Conservation (phyloP, 192 early-diverging fungal species). For the Coemansia sp. region DNA sequence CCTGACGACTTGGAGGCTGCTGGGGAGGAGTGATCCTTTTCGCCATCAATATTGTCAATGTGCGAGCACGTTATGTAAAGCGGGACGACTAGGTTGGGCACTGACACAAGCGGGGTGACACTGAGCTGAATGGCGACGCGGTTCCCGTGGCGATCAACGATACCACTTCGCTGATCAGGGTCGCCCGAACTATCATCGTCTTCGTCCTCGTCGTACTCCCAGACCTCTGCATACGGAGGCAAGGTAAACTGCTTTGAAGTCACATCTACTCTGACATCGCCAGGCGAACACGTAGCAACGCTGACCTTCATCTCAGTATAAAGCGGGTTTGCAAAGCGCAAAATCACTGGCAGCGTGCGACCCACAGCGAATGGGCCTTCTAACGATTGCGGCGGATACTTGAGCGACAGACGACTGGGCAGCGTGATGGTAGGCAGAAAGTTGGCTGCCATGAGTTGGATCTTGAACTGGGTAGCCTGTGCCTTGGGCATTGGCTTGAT, state of each 20-base stretch:
- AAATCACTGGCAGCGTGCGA: constrained; percentile 53
- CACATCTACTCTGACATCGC: constrained; percentile 58
- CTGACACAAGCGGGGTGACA: constrained; percentile 24
- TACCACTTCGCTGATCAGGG: constrained; percentile 19
- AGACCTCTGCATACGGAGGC: constrained; percentile 74
- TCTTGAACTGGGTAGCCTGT: constrained; percentile 83
- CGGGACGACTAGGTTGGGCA: constrained; percentile 32
- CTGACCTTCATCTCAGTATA: constrained; percentile 70
- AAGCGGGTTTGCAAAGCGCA: constrained; percentile 82
- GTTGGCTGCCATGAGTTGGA: constrained; percentile 83
- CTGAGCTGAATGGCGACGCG: constrained; percentile 45
- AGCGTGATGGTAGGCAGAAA: constrained; percentile 77
- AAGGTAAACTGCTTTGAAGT: constrained; percentile 68
- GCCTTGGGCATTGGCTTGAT: constrained; percentile 93
- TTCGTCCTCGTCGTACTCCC: constrained; percentile 76
- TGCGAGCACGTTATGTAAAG: constrained; percentile 46
- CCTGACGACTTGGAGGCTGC: constrained; percentile 5
- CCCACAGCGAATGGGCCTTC: constrained; percentile 40
- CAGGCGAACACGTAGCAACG: constrained; percentile 50
- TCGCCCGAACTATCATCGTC: constrained; percentile 31
- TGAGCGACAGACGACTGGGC: constrained; percentile 19
- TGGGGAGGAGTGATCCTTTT: constrained; percentile 13
- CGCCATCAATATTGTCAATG: constrained; percentile 35
- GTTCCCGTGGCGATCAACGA: constrained; percentile 49
- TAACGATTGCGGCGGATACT: constrained; percentile 14